A percentile compares a stretch with the other conserved stretches of the same genome.
These are phyloP conservation scores for Gymnopilus junonius DNA, from an alignment of 768 basidiomycete species.

Conservation along the genomic window DNA sequence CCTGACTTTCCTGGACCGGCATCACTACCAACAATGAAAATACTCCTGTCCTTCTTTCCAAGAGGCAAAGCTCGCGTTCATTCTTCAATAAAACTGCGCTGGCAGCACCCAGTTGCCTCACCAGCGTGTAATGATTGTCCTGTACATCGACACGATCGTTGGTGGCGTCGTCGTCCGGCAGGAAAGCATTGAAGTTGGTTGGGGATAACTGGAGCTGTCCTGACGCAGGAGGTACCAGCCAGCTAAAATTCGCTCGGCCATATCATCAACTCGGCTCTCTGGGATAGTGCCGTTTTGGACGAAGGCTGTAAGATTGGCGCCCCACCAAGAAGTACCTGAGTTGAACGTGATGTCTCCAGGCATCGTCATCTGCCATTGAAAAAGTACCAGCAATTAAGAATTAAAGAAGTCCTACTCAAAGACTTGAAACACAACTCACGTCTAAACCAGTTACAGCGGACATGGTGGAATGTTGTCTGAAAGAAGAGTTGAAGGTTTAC, in stretches of 20 bases:
- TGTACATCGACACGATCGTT: constrained; percentile 73
- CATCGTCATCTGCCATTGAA: constrained; percentile 72
- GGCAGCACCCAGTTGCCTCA: constrained; percentile 74
- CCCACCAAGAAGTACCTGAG: constrained; percentile 62
- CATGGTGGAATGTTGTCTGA: constrained; percentile 50
- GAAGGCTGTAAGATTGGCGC: constrained; percentile 66
- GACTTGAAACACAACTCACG: constrained; percentile 39
- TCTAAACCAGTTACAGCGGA: constrained; percentile 66
- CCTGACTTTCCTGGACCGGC: constrained; percentile 67
- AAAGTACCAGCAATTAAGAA: neutral
- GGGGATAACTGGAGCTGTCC: constrained; percentile 64
- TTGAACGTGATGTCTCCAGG: constrained; percentile 59
- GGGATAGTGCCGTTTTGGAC: constrained; percentile 78
- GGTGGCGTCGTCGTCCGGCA: constrained; percentile 49
- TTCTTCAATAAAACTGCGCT: constrained; percentile 84
- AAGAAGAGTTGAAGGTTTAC: neutral
- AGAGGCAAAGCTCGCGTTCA: constrained; percentile 58
- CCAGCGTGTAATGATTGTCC: constrained; percentile 66
- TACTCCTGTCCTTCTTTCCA: constrained; percentile 42
- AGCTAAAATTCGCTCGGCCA: constrained; percentile 82
- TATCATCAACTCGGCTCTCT: constrained; percentile 69
- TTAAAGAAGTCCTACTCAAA: neutral
- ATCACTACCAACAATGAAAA: constrained; percentile 68
- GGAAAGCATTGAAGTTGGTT: constrained; percentile 75
- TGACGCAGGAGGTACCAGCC: constrained; percentile 71